Conservation (phyloP, 805 yeast species). For the Myxozyma neglecta region DNA sequence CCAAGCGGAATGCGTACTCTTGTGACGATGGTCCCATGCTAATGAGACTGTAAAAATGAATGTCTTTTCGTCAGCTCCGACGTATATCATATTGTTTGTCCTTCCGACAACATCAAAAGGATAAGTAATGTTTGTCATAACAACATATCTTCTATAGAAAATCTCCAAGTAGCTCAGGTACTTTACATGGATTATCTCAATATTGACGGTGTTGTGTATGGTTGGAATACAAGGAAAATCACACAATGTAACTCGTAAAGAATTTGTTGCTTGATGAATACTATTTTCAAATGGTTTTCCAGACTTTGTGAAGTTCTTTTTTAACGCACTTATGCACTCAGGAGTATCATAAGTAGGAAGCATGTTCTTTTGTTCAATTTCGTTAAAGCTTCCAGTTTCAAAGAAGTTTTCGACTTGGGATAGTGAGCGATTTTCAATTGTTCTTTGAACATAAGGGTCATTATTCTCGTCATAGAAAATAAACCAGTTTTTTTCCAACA, state of each 20-base stretch:
- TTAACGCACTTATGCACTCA: neutral
- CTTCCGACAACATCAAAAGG: conserved; percentile 29
- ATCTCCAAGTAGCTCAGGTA: conserved; percentile 7
- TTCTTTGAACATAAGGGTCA: conserved; percentile 17
- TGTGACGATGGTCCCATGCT: conserved; percentile 20
- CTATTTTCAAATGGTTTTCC: neutral
- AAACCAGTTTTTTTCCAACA: conserved; percentile 25
- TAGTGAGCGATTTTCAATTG: conserved; percentile 12
- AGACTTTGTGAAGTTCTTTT: neutral
- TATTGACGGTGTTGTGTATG: conserved; percentile 27
- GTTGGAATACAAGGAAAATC: conserved; percentile 30
- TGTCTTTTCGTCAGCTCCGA: conserved; percentile 16
- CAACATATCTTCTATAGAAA: conserved; percentile 23
- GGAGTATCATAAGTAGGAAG: neutral
- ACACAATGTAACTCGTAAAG: conserved; percentile 28
- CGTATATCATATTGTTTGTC: conserved; percentile 21
- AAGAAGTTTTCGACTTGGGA: neutral
- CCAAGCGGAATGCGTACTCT: conserved; percentile 11
- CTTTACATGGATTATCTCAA: conserved; percentile 26
- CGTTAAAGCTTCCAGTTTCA: neutral
- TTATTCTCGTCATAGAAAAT: conserved; percentile 20
- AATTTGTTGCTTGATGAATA: conserved; percentile 26
- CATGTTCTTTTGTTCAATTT: neutral
- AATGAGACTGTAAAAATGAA: conserved; percentile 24
- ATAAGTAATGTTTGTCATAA: conserved; percentile 25